Evolutionary conservation across 176 grass and related monocot species (phyloP).

Genomic region (Rhynchospora pubera): DNA sequence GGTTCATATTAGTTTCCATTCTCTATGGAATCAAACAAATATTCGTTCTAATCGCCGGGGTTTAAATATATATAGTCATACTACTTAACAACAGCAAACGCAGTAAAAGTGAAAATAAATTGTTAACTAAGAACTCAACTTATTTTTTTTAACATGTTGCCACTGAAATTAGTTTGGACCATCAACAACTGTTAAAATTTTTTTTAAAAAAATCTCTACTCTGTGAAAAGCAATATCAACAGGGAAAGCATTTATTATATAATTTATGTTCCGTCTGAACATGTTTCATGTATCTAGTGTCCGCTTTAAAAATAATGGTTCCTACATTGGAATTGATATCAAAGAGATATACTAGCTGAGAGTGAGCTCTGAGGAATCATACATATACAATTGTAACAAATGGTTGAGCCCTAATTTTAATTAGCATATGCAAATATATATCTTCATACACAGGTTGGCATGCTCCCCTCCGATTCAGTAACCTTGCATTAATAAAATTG

Average conservation of each 20-base stretch:
- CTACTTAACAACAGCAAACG: not conserved
- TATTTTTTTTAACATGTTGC: not conserved
- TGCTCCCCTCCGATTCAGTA: not conserved
- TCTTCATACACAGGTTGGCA: not conserved
- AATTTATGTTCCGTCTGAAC: not conserved
- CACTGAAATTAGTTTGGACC: not conserved
- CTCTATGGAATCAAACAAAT: no score
- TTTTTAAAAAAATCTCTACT: not conserved
- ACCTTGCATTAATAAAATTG: not conserved
- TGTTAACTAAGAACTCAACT: not conserved
- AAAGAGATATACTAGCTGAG: slow-evolving; percentile 11
- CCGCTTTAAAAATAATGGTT: not conserved
- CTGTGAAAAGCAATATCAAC: not conserved
- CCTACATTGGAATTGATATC: not conserved
- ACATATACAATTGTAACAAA: slow-evolving; percentile 16
- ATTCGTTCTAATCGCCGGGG: not conserved
- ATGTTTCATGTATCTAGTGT: not conserved
- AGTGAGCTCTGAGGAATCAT: not conserved
- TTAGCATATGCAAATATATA: not conserved
- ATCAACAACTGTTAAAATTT: not conserved
- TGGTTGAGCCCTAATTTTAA: slow-evolving; percentile 11
- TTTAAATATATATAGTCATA: not conserved
- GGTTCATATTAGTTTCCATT: no score
- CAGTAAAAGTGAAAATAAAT: not conserved
- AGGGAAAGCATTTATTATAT: not conserved